Base-by-base conservation (phyloP, 2,329 filamentous ascomycete genomes). In the Monosporascus sp. region DNA sequence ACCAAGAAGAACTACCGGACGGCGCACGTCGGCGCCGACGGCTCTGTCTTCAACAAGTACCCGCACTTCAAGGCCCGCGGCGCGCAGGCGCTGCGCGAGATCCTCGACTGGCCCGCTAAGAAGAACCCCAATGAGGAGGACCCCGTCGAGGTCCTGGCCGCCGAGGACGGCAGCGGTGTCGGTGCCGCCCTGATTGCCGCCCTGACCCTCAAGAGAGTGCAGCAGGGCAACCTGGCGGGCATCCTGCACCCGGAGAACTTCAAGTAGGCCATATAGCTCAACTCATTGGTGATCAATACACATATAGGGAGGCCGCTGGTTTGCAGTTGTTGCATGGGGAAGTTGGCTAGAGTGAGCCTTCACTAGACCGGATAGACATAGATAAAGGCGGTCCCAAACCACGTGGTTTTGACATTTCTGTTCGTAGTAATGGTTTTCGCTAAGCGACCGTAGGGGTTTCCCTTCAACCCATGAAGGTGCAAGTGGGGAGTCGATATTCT, bases 1-100 rank as follows among this genome's bases (percentile, higher is more conserved):
- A 95, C 87, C 76, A 97, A 97, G 86, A 97, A 97, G 82, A 82
- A 84, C 62, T 93, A 92, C 72, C 75, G 88, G 67, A 81, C 82
- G 38, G 96, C 90, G 77, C 94, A 97, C 72, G 94, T 99, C 43
- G 94, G 94, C 64, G 94, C 94, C 50, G 94, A 99, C 68, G 94
- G 94, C 38, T 96, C 90, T 18, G 93, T 99, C 51, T 99, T 99
- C 78, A 97, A 96, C 81, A 97, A 97, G 72, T 99, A 99, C 75
- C 94, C 94, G 14, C 89, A 96, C 75, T 99, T 99, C 83, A 97
- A 97, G 80, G 84, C 86, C 54, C 88, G 94, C 51, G 92, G 93
- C 52, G 93, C 94, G 15, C 80, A 87, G 70, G 94, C 94, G 28
- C 82, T 99, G 51, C 86, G 90, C 52, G 94, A 99, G 78, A 97